These are phyloP conservation scores for Physaria fendleri DNA, from an alignment of 345 rosid species.

Conservation along the genomic window DNA sequence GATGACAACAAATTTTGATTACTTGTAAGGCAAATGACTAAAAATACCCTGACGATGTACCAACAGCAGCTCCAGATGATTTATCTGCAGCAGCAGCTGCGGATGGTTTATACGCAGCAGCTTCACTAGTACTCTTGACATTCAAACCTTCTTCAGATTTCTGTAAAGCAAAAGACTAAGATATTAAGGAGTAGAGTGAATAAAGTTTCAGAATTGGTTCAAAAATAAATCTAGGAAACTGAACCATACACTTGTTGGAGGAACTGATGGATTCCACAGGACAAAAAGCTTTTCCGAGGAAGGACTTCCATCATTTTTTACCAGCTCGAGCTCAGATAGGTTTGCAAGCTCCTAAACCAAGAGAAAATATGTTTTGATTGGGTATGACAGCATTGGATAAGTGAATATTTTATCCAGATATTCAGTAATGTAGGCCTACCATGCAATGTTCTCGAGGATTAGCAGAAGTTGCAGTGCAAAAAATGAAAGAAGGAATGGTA, in stretches of 20 bases:
- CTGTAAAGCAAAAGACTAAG: constrained; percentile 40
- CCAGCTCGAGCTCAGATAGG: constrained; percentile 65
- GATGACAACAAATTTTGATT: constrained; percentile 4
- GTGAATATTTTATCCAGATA: neutral
- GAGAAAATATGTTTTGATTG: constrained; percentile 10
- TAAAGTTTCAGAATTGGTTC: constrained; percentile 2
- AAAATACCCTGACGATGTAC: constrained; percentile 41
- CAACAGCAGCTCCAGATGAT: constrained; percentile 16
- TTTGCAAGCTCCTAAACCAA: constrained; percentile 90
- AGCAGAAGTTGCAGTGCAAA: constrained; percentile 94
- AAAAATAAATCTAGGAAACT: neutral
- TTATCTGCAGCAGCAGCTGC: too few relatives aligned
- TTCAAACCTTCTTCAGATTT: constrained; percentile 29
- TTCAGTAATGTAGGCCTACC: constrained; percentile 43
- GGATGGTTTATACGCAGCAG: constrained; percentile 26
- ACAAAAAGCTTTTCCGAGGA: constrained; percentile 72
- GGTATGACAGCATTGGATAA: neutral
- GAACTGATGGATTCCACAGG: constrained; percentile 66
- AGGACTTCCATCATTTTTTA: constrained; percentile 88
- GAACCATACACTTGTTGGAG: constrained; percentile 36
- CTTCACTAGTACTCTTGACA: constrained; percentile 19
- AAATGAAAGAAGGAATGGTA: constrained; percentile 66
- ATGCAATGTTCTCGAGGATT: constrained; percentile 91
- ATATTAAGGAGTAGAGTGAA: neutral
- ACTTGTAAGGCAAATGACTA: neutral